Percentiles rank a stretch among this genome's conserved stretches.
Evolutionary conservation across 1,284 basidiomycete species (phyloP).

Genomic region (Sphagnurus paluster): DNA sequence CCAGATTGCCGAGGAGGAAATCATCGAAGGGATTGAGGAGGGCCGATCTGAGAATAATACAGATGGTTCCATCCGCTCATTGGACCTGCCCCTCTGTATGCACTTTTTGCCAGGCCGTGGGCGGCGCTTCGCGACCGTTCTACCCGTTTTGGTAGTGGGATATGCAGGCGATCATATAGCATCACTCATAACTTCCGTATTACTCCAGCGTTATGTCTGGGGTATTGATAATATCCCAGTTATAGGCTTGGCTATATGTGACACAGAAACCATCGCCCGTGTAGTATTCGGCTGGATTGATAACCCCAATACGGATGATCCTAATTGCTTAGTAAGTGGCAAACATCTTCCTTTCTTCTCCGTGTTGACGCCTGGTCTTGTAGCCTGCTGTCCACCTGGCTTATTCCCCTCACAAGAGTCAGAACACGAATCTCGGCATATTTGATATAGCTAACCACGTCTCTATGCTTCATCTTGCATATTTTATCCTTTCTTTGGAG

Average conservation of each 20-base stretch:
- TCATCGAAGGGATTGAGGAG: not conserved
- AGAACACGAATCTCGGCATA: not conserved
- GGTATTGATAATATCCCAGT: not conserved
- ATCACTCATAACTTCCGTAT: not conserved
- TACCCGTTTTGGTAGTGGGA: not conserved
- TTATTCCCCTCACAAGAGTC: too few relatives aligned
- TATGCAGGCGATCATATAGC: not conserved
- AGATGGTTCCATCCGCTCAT: not conserved
- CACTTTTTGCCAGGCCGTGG: not conserved
- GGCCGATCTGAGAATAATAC: not conserved
- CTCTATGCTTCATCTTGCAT: not conserved
- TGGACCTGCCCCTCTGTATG: not conserved
- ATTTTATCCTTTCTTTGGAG: not conserved
- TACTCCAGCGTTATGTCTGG: not conserved
- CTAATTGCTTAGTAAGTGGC: too few relatives aligned
- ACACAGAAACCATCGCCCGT: not conserved
- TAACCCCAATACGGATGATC: too few relatives aligned
- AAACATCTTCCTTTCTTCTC: not conserved
- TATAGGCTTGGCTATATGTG: not conserved
- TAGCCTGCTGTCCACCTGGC: not conserved
- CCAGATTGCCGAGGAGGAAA: too few relatives aligned
- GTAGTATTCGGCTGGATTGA: not conserved
- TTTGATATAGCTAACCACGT: not conserved
- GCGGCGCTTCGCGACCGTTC: not conserved
- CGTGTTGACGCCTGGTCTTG: too few relatives aligned